These are phyloP conservation scores for Agrocybe pediades DNA, from an alignment of 768 basidiomycete genomes.

Conservation along the genomic window DNA sequence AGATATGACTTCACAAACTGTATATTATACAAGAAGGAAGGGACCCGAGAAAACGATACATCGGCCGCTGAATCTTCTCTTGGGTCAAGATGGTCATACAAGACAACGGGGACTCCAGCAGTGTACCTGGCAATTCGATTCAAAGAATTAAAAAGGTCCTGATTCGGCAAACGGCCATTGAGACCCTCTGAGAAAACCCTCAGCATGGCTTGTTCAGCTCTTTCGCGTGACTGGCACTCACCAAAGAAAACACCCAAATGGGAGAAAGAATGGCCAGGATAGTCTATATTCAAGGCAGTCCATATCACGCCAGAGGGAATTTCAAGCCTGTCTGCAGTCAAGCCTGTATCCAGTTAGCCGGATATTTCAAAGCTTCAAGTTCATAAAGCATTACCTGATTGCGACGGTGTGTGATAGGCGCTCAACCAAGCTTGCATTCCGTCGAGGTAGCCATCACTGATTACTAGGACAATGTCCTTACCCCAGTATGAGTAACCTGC, in stretches of 20 bases:
- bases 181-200: constrained; percentile 70
- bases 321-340: constrained; percentile 61
- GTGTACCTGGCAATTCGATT: constrained; percentile 70
- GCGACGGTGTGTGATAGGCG: constrained; percentile 73
- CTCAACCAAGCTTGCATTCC: constrained; percentile 94
- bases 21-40: constrained; percentile 41
- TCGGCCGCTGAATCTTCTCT: constrained; percentile 36
- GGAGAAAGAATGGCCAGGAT: constrained; percentile 95
- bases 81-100: constrained; percentile 77
- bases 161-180: constrained; percentile 94
- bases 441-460: constrained; percentile 86
- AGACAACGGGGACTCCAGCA: constrained; percentile 72
- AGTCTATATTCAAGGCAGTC: constrained; percentile 94
- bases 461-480: constrained; percentile 88
- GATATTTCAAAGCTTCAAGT: not conserved
- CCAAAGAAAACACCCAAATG: constrained; percentile 96
- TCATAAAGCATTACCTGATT: constrained; percentile 51
- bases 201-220: not conserved
- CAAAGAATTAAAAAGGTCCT: constrained; percentile 89
- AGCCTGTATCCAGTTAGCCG: constrained; percentile 44
- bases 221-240: constrained; percentile 32
- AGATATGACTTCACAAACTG: constrained; percentile 51
- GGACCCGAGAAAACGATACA: constrained; percentile 40
- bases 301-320: constrained; percentile 88
- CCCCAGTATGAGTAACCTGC: constrained; percentile 91